phyloP scores from a whole-genome alignment of 345 rosid genomes.

The Ailanthus altissimus region DNA sequence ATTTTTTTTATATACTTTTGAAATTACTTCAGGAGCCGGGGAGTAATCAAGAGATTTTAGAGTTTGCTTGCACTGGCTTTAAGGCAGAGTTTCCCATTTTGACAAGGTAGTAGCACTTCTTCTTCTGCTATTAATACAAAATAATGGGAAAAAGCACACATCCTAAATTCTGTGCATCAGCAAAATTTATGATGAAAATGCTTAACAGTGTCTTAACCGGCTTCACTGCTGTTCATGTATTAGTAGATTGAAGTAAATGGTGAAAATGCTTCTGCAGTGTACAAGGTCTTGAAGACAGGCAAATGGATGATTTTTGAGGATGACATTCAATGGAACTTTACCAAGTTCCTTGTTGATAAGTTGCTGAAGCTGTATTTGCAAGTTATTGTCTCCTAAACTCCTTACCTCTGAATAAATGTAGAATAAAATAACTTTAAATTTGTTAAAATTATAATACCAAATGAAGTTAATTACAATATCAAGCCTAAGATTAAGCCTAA shows the following conservation, averaged over 20 bases:
- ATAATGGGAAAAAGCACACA: no score
- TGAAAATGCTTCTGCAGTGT: conserved; percentile 61
- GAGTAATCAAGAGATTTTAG: conserved; percentile 61
- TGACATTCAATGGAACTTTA: conserved; percentile 84
- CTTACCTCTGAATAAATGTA: background rate
- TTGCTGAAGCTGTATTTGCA: background rate
- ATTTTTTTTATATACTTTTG: no score
- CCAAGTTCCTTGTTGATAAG: conserved; percentile 78
- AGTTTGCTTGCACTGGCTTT: conserved; percentile 81
- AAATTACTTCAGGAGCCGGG: conserved; percentile 67
- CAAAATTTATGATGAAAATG: background rate
- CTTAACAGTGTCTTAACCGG: background rate
- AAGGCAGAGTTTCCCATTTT: conserved; percentile 92
- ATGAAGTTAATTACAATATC: no score
- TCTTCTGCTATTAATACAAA: background rate
- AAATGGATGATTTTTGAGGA: conserved; percentile 79
- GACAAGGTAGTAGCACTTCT: conserved; percentile 54
- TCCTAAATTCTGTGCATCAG: no score
- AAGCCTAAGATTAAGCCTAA: no score
- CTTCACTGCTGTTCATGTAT: conserved; percentile 1
- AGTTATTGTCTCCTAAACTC: background rate
- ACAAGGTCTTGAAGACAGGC: conserved; percentile 74
- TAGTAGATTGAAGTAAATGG: conserved; percentile 82
- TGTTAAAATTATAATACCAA: no score
- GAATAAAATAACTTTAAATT: no score